Percentiles rank a stretch among this genome's conserved stretches.
Conservation (phyloP, 208 protist species). For the Wallacemonas sp. region DNA sequence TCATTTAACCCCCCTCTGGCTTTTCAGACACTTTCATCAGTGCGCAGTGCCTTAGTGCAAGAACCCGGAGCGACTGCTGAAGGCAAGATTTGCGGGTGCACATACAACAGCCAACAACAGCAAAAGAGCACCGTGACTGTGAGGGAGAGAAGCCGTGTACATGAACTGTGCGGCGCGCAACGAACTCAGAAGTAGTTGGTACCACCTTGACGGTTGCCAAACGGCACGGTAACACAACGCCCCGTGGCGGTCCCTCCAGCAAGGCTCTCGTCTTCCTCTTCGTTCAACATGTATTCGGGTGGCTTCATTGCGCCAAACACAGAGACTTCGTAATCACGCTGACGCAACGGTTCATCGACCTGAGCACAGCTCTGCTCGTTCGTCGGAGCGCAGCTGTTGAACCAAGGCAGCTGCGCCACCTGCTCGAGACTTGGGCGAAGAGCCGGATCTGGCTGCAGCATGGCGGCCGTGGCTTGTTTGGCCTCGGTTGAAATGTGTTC, state of each 20-base stretch:
- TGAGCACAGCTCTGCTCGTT: conserved; percentile 13
- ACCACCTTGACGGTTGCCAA: conserved; percentile 2
- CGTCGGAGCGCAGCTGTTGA: conserved; percentile 11
- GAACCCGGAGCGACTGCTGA: too few relatives aligned
- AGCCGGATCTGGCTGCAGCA: conserved; percentile 56
- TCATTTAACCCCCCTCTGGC: too few relatives aligned
- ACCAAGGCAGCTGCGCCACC: conserved; percentile 64
- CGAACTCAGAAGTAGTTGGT: conserved; percentile 16
- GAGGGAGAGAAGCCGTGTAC: background rate
- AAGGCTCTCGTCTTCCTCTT: conserved; percentile 12
- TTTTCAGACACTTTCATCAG: too few relatives aligned
- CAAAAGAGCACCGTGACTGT: conserved; percentile 6
- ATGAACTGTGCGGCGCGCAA: too few relatives aligned
- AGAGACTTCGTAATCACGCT: conserved; percentile 49
- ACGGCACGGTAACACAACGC: conserved; percentile 11
- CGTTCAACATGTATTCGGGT: conserved; percentile 26
- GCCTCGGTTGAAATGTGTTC: conserved; percentile 47
- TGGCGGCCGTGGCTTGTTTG: conserved; percentile 37
- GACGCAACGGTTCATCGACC: conserved; percentile 37
- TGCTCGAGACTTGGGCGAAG: conserved; percentile 47
- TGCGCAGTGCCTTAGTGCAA: too few relatives aligned
- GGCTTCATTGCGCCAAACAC: conserved; percentile 67
- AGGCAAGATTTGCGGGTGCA: too few relatives aligned
- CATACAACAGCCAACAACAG: background rate
- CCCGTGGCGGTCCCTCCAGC: background rate